Conservation (phyloP, 2,329 filamentous ascomycete species). For the Truncatella angustata region DNA sequence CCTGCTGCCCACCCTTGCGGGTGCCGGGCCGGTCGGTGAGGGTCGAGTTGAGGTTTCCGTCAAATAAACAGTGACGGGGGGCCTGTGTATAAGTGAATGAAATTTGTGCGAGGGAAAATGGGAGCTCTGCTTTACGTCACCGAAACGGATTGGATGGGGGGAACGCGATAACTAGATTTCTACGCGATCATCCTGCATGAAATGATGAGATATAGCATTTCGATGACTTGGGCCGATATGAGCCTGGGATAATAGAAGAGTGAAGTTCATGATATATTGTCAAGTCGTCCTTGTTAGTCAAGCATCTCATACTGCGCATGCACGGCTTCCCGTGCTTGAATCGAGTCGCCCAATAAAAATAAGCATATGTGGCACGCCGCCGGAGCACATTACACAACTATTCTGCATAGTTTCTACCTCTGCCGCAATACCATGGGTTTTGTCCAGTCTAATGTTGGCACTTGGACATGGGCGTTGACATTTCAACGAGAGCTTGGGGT, state of each 20-base stretch:
- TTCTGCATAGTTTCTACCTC: too few relatives aligned
- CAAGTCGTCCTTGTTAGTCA: too few relatives aligned
- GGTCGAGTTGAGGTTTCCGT: constrained; percentile 82
- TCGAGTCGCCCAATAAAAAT: too few relatives aligned
- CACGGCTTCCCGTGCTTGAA: too few relatives aligned
- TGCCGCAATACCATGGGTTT: too few relatives aligned
- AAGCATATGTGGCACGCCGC: too few relatives aligned
- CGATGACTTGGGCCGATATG: not conserved
- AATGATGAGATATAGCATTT: constrained; percentile 8
- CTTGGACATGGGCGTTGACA: not conserved
- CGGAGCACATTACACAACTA: too few relatives aligned
- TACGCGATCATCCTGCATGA: constrained; percentile 8
- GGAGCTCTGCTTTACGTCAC: constrained; percentile 10
- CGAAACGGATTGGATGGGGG: constrained; percentile 5
- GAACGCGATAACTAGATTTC: constrained; percentile 9
- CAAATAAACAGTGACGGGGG: constrained; percentile 46
- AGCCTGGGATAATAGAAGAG: constrained; percentile 9
- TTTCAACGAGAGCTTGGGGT: not conserved
- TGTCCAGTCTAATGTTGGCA: too few relatives aligned
- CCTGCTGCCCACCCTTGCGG: constrained; percentile 76
- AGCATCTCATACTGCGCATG: too few relatives aligned
- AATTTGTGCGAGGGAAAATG: constrained; percentile 18
- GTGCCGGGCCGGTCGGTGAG: constrained; percentile 72
- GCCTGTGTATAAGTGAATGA: constrained; percentile 9
- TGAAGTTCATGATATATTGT: too few relatives aligned